These are phyloP conservation scores for Acer yangbiense DNA, from an alignment of 345 rosid genomes.

Conservation along the genomic window DNA sequence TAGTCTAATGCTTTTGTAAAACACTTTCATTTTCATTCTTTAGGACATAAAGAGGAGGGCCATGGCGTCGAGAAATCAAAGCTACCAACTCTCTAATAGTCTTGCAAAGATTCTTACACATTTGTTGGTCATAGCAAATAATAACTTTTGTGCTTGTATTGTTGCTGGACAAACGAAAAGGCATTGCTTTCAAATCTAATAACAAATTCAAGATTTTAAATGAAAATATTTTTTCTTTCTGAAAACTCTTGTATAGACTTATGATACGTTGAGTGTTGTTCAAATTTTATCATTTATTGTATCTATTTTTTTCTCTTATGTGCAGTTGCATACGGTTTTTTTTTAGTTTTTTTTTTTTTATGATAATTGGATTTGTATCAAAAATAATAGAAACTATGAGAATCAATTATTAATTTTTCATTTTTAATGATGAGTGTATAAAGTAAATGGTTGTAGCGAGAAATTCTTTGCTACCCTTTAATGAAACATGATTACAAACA, in stretches of 20 bases:
- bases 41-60: neutral
- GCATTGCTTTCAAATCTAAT: constrained; percentile 44
- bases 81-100: constrained; percentile 36
- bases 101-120: constrained; percentile 44
- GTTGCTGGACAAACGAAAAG: constrained; percentile 43
- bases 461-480: too few species aligned
- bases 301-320: neutral
- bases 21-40: neutral
- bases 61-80: constrained; percentile 39
- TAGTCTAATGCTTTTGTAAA: neutral
- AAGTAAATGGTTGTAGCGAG: too few species aligned
- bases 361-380: too few species aligned
- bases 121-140: constrained; percentile 36
- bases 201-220: constrained; percentile 44
- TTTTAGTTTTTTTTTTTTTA: too few species aligned
- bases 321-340: constrained; percentile 61
- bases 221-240: constrained; percentile 16
- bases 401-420: too few species aligned
- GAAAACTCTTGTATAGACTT: neutral
- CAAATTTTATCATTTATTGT: neutral
- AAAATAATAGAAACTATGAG: too few species aligned
- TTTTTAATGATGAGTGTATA: too few species aligned
- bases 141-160: constrained; percentile 51
- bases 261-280: neutral
- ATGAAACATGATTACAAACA: too few species aligned